These are phyloP conservation scores for Hordeum marinum DNA, from an alignment of 176 grass and related monocot species.

Conservation along the genomic window DNA sequence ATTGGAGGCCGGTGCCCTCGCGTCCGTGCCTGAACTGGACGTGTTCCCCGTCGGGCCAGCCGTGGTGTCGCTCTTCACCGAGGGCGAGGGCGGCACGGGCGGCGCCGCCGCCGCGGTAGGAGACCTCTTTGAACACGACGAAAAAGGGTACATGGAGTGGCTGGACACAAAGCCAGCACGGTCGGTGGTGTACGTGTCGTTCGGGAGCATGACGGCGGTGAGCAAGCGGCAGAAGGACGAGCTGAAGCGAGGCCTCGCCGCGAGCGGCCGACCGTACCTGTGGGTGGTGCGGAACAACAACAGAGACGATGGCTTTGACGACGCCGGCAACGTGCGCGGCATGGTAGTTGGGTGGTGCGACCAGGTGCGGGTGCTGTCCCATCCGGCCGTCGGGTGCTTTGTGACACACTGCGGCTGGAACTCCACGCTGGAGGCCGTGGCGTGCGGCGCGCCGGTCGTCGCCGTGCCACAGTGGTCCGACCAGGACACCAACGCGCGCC, in stretches of 20 bases:
- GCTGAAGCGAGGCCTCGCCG: constrained; percentile 22
- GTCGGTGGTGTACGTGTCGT: constrained; percentile 61
- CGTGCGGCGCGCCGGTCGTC: not conserved
- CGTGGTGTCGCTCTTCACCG: not conserved
- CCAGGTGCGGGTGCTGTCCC: constrained; percentile 49
- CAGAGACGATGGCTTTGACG: not conserved
- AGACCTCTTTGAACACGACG: constrained; percentile 12
- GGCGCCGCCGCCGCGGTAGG: not conserved
- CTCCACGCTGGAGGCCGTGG: constrained; percentile 33
- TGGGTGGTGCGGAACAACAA: constrained; percentile 45
- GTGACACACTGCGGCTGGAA: constrained; percentile 63
- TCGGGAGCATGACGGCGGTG: constrained; percentile 35
- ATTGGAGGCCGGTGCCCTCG: constrained; percentile 30
- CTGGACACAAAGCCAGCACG: constrained; percentile 29
- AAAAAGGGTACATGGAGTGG: constrained; percentile 36
- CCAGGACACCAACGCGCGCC: constrained; percentile 22
- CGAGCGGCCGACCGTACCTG: constrained; percentile 31
- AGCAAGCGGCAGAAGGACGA: constrained; percentile 42
- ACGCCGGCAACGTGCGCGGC: not conserved
- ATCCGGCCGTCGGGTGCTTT: constrained; percentile 28
- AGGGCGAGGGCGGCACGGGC: not conserved
- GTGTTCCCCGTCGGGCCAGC: constrained; percentile 37
- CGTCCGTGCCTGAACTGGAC: constrained; percentile 17
- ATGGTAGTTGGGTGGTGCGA: constrained; percentile 52
- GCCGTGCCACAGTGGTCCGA: constrained; percentile 22